phyloP scores from a whole-genome alignment of 2,329 filamentous ascomycete genomes.

The Aspergillus spinulosporus region DNA sequence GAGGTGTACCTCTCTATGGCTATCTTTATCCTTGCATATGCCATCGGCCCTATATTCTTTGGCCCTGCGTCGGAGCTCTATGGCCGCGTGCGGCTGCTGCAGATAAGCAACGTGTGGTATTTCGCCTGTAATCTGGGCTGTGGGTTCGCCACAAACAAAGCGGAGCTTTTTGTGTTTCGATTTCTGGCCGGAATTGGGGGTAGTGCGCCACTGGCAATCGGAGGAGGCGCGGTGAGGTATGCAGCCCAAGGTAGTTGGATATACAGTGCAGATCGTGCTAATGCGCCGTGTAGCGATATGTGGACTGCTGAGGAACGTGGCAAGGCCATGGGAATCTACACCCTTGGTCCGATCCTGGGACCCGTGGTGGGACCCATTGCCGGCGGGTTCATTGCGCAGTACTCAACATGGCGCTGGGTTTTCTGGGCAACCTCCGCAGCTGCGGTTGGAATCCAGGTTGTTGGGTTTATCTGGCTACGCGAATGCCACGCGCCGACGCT shows the following conservation, averaged over 20 bases:
- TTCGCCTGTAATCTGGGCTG: constrained; percentile 19
- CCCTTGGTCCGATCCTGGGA: constrained; percentile 62
- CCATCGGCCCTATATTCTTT: constrained; percentile 29
- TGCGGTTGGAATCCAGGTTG: constrained; percentile 59
- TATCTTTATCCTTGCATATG: constrained; percentile 57
- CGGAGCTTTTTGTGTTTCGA: constrained; percentile 49
- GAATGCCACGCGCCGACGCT: constrained; percentile 69
- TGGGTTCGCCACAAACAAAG: constrained; percentile 42
- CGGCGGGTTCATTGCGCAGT: constrained; percentile 63
- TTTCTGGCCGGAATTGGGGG: constrained; percentile 61
- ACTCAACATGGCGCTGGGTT: constrained; percentile 70
- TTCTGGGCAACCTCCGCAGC: constrained; percentile 67
- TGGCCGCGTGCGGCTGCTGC: constrained; percentile 16
- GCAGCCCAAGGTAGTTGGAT: no score
- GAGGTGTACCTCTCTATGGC: constrained; percentile 51
- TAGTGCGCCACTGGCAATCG: constrained; percentile 37
- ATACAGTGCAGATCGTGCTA: no score
- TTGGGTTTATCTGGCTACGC: constrained; percentile 60
- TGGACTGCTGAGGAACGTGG: constrained; percentile 59
- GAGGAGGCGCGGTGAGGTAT: constrained; percentile 44
- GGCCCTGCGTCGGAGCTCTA: constrained; percentile 21
- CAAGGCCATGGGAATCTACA: constrained; percentile 62
- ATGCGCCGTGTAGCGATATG: no score
- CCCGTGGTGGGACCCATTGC: constrained; percentile 65
- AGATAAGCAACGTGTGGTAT: constrained; percentile 20